These are phyloP conservation scores for Globisporangium nodosum DNA, from an alignment of 352 stramenopile genomes.

Conservation along the genomic window DNA sequence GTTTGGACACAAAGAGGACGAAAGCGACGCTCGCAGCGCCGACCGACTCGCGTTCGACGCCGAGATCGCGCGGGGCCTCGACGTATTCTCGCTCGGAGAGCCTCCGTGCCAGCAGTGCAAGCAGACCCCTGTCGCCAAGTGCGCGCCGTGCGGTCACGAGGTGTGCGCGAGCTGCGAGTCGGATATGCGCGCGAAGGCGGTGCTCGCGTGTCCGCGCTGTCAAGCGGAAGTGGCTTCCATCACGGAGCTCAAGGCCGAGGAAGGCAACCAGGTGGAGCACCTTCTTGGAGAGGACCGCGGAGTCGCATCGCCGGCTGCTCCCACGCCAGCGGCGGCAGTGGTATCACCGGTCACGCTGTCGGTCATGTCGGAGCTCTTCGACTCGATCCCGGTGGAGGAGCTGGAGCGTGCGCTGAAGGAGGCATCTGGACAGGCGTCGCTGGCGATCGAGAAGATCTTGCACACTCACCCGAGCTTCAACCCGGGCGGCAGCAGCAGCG, in stretches of 20 bases:
- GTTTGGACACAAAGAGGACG: conserved; percentile 19
- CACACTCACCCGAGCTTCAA: conserved; percentile 70
- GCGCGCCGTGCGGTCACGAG: conserved; percentile 15
- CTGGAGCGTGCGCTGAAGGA: conserved; percentile 46
- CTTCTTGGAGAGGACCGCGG: conserved; percentile 24
- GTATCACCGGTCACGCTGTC: conserved; percentile 59
- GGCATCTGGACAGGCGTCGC: conserved; percentile 41
- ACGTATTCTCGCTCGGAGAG: conserved; percentile 27
- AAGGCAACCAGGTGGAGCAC: conserved; percentile 24
- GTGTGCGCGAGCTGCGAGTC: conserved; percentile 12
- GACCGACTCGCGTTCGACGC: conserved; percentile 12
- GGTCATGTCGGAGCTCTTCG: conserved; percentile 67
- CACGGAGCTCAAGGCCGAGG: conserved; percentile 4
- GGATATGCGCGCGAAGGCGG: conserved; percentile 1
- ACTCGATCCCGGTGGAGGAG: conserved; percentile 58
- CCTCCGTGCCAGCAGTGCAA: conserved; percentile 15
- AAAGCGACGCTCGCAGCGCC: not conserved
- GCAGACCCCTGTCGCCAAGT: conserved; percentile 9
- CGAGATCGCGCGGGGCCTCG: conserved; percentile 29
- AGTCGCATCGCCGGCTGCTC: conserved; percentile 12
- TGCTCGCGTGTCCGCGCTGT: conserved; percentile 11
- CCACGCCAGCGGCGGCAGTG: not conserved
- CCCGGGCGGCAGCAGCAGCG: conserved; percentile 21
- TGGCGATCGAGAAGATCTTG: conserved; percentile 63
- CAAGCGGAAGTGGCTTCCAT: conserved; percentile 6